Evolutionary conservation across 2,329 filamentous ascomycete species (phyloP), one percentile per base, ranked within the genome.

Genomic region (Talaromyces sp.): DNA sequence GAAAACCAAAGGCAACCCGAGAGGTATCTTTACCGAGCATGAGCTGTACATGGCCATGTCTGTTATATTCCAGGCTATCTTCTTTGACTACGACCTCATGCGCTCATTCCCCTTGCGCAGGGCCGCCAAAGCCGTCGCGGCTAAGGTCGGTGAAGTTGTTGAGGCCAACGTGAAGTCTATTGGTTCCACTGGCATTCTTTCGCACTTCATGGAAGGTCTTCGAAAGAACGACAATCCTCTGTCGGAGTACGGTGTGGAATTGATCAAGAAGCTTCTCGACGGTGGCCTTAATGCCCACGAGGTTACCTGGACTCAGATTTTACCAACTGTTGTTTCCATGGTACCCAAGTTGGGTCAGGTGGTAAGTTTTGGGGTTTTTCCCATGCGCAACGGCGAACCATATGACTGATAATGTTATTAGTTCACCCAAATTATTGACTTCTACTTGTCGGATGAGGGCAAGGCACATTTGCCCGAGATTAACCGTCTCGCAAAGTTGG

Each of bases 391-490:
- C 21, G 52, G 43, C 19, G 62, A 17, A 32, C 24, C 6, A 31
- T 14, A 29, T 43, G 58, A 35, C 51, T 43, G 12, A 43, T 1
- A 1, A 10, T 5, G n/a, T 11, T 54, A n/a, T 8, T 19, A 86
- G 80, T 91, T 92, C 69, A 85, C 87, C 1, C 87, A 90, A 75
- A 81, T 88, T 1, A 78, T 91, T 19, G 88, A 92, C 69, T 91
- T 84, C 75, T 92, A 89, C 69, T 80, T 92, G 5, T 82, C 83
- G 0, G 76, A 81, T 2, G 74, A 82, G 32, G 83, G 85, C 65
- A 74, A 78, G 58, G 65, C 76, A 12, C 79, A 91, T 67, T 72
- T 89, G 0, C 77, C 83, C 0, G 83, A 86, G 50, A 80, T 92
- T 58, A 81, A 87, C 65, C 76, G 76, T 19, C 76, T 89, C 17